These are phyloP conservation scores for Populus nigra DNA, from an alignment of 345 rosid species.

Conservation along the genomic window DNA sequence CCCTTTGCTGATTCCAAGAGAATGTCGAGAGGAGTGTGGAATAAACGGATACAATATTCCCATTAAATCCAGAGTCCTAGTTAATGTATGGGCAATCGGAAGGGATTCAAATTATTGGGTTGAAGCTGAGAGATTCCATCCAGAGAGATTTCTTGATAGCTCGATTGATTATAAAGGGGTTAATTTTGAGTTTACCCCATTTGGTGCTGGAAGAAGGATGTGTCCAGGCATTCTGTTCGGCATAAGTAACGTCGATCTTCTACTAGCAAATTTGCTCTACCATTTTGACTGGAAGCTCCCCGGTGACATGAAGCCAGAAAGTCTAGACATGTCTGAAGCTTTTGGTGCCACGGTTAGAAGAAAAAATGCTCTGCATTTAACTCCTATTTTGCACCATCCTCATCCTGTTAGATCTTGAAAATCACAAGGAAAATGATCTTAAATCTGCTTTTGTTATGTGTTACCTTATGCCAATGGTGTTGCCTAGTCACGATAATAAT, in stretches of 20 bases:
- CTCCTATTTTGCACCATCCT: conserved; percentile 3
- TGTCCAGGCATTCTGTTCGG: conserved; percentile 34
- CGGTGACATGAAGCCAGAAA: not conserved
- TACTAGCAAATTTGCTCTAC: conserved; percentile 21
- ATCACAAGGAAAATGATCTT: no score
- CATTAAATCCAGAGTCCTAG: conserved; percentile 9
- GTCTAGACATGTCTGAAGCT: conserved; percentile 26
- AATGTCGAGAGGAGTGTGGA: conserved; percentile 15
- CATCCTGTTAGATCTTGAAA: not conserved
- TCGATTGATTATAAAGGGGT: no score
- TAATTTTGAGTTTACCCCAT: conserved; percentile 24
- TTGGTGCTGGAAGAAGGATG: conserved; percentile 37
- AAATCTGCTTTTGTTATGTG: no score
- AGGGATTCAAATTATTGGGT: conserved; percentile 30
- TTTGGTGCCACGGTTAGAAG: conserved; percentile 12
- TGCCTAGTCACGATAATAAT: no score
- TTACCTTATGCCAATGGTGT: no score
- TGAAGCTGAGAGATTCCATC: conserved; percentile 24
- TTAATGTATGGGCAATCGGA: conserved; percentile 32
- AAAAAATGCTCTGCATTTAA: conserved; percentile 11
- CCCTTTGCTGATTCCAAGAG: conserved; percentile 37
- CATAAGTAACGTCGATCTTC: conserved; percentile 17
- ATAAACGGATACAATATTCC: conserved; percentile 21
- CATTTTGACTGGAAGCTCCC: conserved; percentile 39
- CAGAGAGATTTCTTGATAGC: conserved; percentile 10